Base-by-base conservation (phyloP, 495 filamentous ascomycete genomes). In the Talaromyces nanjingensis region DNA sequence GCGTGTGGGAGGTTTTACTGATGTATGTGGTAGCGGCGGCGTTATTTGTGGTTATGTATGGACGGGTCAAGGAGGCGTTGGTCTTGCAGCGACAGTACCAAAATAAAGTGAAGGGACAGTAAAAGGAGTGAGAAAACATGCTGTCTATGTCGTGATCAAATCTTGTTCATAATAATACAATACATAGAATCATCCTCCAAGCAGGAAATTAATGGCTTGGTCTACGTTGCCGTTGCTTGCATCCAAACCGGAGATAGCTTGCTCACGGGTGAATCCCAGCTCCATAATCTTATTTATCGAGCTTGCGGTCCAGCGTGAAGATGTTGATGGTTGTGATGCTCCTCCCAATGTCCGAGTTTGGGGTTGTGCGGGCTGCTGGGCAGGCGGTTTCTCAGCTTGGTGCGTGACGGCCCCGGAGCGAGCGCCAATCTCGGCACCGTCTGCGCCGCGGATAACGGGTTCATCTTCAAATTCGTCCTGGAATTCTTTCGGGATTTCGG, bases 141-240 rank as follows among this genome's bases (percentile, higher is more conserved):
- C 3, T 27, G 53, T 56, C 53, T 56, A 56, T 56, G 20, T 54
- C 27, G 22, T 54, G 47, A 57, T 59, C 8, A 34, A 39, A 64
- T 47, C 59, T 60, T 61, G 62, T 53, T 63, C 54, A 33, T 37
- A 58, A 24, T 37, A 33, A 63, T n/a, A 54, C 22, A 52, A 60
- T 64, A 73, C 64, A 69, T 63, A 67, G 60, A 45, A 29, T 45
- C 68, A 62, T 37, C 59, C 55, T 72, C 68, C 77, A 59, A 96
- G 90, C 65, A 97, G 78, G 56, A 97, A 83, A 52, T 90, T 88
- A 59, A 93, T 92, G 20, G 94, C 94, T 62, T 87, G 83, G 59
- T 97, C 89, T 33, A 97, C 82, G 72, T 98, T 90, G 6, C 94
- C 94, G 22, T 86, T 86, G 16, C 91, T 91, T 24, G 88, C 87